phyloP scores from a whole-genome alignment of 768 basidiomycete species.

The Tricholomella constricta region DNA sequence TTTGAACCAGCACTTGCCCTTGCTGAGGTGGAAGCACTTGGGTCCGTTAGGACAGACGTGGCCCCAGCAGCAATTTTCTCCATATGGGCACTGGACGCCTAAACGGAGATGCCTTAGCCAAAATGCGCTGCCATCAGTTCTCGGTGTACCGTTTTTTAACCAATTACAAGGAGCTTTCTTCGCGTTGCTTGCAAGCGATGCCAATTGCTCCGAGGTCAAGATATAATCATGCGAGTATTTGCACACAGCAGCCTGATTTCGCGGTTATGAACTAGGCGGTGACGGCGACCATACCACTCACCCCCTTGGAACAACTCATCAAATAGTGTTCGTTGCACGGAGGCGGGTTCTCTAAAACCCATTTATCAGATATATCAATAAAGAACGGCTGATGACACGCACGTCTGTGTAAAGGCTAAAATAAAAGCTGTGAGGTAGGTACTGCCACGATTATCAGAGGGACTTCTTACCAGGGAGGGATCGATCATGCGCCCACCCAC shows the following conservation, averaged over 20 bases:
- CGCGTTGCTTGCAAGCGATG: slow-evolving; percentile 70
- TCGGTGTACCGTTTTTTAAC: slow-evolving; percentile 66
- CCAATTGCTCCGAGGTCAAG: slow-evolving; percentile 70
- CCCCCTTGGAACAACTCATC: slow-evolving; percentile 82
- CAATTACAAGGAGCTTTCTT: slow-evolving; percentile 88
- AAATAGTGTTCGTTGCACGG: slow-evolving; percentile 86
- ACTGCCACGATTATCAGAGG: slow-evolving; percentile 1
- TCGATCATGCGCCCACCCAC: slow-evolving; percentile 53
- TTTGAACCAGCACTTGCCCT: slow-evolving; percentile 90
- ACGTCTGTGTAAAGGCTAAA: slow-evolving; percentile 80
- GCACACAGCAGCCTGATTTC: slow-evolving; percentile 59
- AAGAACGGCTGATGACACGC: slow-evolving; percentile 27
- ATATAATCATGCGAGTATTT: slow-evolving; percentile 85
- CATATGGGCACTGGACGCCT: slow-evolving; percentile 79
- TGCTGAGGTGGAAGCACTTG: slow-evolving; percentile 69
- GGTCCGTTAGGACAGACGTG: slow-evolving; percentile 82
- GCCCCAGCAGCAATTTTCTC: slow-evolving; percentile 79
- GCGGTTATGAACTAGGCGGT: not conserved
- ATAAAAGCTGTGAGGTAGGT: slow-evolving; percentile 9
- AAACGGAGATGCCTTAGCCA: not conserved
- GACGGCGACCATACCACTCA: slow-evolving; percentile 30
- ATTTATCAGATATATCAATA: slow-evolving; percentile 10
- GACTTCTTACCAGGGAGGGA: slow-evolving; percentile 56
- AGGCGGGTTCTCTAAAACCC: slow-evolving; percentile 67
- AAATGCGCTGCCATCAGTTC: not conserved